These are phyloP conservation scores for Chytriomyces hyalinus DNA, from an alignment of 192 early-diverging fungal genomes.

Conservation along the genomic window DNA sequence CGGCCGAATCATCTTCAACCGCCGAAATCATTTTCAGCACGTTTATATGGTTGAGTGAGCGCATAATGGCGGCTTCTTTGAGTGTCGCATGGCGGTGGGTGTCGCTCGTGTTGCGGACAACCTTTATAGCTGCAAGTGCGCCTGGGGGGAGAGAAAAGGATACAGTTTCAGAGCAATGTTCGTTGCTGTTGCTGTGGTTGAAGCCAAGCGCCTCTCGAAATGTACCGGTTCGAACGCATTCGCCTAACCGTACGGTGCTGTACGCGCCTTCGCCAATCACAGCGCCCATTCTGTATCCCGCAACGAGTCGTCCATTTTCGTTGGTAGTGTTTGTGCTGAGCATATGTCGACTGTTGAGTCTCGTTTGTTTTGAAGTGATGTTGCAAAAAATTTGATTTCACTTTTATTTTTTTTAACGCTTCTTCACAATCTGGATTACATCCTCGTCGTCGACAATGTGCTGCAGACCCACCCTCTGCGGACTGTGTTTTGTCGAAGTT, in stretches of 20 bases:
- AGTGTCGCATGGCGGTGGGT: too few relatives aligned
- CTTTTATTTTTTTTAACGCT: constrained; percentile 41
- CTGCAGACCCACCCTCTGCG: constrained; percentile 87
- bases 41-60: constrained; percentile 60
- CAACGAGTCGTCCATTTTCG: background rate
- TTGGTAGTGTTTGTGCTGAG: background rate
- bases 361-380: background rate
- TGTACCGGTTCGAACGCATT: constrained; percentile 24
- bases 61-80: background rate
- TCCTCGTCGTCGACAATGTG: constrained; percentile 90
- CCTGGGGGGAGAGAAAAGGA: background rate
- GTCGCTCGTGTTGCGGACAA: too few relatives aligned
- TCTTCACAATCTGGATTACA: constrained; percentile 73
- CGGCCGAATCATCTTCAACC: constrained; percentile 53
- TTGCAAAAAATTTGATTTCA: background rate
- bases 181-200: too few relatives aligned
- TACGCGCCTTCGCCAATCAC: constrained; percentile 54
- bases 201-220: too few relatives aligned
- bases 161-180: constrained; percentile 37
- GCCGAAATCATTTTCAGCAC: constrained; percentile 59
- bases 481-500: constrained; percentile 93
- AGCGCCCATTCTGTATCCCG: constrained; percentile 35
- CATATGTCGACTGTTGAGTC: background rate
- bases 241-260: constrained; percentile 39
- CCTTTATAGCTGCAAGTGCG: too few relatives aligned